These are phyloP conservation scores for Diplogelasinospora grovesii DNA, from an alignment of 495 filamentous ascomycete genomes.

Conservation along the genomic window DNA sequence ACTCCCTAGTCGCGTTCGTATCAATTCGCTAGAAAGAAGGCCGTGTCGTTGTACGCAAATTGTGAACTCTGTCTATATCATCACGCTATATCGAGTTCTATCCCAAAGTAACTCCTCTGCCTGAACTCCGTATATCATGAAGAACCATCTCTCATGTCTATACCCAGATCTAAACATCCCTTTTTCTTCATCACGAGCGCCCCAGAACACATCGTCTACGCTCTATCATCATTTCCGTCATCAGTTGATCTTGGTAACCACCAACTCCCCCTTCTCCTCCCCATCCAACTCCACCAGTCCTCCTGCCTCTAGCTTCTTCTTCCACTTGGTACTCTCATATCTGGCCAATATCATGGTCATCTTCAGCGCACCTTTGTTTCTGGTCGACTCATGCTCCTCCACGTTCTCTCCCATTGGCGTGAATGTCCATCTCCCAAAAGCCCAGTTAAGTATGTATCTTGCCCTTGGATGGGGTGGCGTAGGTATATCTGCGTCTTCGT, in stretches of 20 bases:
- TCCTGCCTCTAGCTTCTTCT: constrained; percentile 66
- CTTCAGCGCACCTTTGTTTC: constrained; percentile 49
- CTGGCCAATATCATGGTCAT: constrained; percentile 82
- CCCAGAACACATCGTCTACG: background rate
- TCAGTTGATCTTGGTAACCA: constrained; percentile 37
- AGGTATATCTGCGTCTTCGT: constrained; percentile 35
- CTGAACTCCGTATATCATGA: too few species aligned
- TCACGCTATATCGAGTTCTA: too few species aligned
- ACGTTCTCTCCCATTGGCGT: constrained; percentile 47
- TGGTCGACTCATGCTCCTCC: constrained; percentile 42
- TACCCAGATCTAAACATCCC: too few species aligned
- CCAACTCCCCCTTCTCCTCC: constrained; percentile 29
- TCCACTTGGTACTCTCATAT: constrained; percentile 84
- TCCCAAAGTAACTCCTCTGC: too few species aligned
- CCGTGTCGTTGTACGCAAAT: too few species aligned
- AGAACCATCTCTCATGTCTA: too few species aligned
- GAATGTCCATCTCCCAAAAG: constrained; percentile 91
- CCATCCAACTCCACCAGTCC: constrained; percentile 49
- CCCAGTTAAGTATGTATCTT: constrained; percentile 91
- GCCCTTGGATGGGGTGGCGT: constrained; percentile 10
- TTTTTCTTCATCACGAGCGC: too few species aligned
- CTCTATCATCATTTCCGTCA: background rate
- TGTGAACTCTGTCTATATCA: too few species aligned
- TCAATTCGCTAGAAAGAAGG: too few species aligned
- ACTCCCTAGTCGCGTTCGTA: too few species aligned